Conservation (phyloP, 2,329 filamentous ascomycete species). For the Beauveria medogensis region DNA sequence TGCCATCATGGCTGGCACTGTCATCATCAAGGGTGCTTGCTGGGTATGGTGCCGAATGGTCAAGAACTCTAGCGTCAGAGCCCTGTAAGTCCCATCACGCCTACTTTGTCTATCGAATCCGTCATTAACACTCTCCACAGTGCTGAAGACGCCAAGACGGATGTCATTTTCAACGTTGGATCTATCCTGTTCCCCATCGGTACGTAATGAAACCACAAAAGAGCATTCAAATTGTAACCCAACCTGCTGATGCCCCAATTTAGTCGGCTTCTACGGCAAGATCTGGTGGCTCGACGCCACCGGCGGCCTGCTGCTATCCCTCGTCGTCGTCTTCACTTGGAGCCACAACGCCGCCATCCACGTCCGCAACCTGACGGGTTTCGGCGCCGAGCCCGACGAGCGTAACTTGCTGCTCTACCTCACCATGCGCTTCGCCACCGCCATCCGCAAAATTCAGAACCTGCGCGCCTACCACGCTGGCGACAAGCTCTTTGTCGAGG, state of each 20-base stretch:
- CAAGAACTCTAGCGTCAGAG: conserved; percentile 78
- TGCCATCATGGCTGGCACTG: conserved; percentile 71
- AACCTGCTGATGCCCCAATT: neutral
- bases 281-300: conserved; percentile 81
- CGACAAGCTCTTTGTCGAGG: conserved; percentile 74
- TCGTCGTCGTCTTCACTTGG: conserved; percentile 77
- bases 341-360: conserved; percentile 64
- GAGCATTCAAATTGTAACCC: neutral
- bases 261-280: conserved; percentile 63
- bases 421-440: conserved; percentile 87
- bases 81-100: conserved; percentile 43
- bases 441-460: conserved; percentile 79
- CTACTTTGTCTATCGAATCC: conserved; percentile 9
- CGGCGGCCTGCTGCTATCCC: conserved; percentile 68
- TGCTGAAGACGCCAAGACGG: conserved; percentile 51
- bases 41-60: conserved; percentile 86
- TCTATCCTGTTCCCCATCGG: conserved; percentile 77
- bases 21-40: conserved; percentile 72
- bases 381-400: conserved; percentile 70
- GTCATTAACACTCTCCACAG: conserved; percentile 19
- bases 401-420: conserved; percentile 81
- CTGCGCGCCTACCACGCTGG: conserved; percentile 78
- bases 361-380: conserved; percentile 72
- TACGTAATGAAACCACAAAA: conserved; percentile 24
- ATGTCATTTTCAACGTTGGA: conserved; percentile 86